Percentiles rank a stretch among this genome's conserved stretches.
Evolutionary conservation across 2,329 filamentous ascomycete genomes (phyloP).

Genomic region (Ceratocystis huliohia): DNA sequence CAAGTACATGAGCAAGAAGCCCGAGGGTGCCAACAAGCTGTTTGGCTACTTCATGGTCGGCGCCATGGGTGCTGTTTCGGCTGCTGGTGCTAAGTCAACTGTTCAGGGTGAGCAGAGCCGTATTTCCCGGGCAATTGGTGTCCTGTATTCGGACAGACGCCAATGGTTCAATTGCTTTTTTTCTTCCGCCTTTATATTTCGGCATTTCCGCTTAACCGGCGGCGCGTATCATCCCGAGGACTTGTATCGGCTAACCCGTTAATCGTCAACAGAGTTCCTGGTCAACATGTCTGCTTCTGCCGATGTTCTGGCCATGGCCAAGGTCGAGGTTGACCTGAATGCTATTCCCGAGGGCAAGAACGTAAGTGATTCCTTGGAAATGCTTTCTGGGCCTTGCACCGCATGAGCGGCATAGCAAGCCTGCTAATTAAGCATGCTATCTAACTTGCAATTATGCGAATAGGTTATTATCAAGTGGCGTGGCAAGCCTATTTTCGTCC

Average conservation of each 20-base stretch:
- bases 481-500: conserved; percentile 99
- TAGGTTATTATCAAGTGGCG: conserved; percentile 99
- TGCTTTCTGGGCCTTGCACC: too few species aligned
- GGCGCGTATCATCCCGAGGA: conserved; percentile 14
- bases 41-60: conserved; percentile 99
- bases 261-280: conserved; percentile 65
- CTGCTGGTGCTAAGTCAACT: conserved; percentile 91
- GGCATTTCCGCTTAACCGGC: neutral
- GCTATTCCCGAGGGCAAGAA: conserved; percentile 99
- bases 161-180: conserved; percentile 22
- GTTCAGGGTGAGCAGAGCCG: conserved; percentile 67
- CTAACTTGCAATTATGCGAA: conserved; percentile 11
- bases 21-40: conserved; percentile 63
- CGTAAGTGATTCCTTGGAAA: conserved; percentile 41
- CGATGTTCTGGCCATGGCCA: conserved; percentile 96
- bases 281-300: conserved; percentile 99
- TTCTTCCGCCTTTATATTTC: neutral
- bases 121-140: conserved; percentile 9
- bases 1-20: conserved; percentile 65
- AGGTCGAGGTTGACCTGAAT: conserved; percentile 91
- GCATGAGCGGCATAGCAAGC: neutral
- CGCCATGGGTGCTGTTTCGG: conserved; percentile 79
- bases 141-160: neutral
- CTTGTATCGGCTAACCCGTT: conserved; percentile 22
- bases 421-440: neutral